These are phyloP conservation scores for Telopea speciosissima DNA, from an alignment of 177 flowering plant genomes.

Conservation along the genomic window DNA sequence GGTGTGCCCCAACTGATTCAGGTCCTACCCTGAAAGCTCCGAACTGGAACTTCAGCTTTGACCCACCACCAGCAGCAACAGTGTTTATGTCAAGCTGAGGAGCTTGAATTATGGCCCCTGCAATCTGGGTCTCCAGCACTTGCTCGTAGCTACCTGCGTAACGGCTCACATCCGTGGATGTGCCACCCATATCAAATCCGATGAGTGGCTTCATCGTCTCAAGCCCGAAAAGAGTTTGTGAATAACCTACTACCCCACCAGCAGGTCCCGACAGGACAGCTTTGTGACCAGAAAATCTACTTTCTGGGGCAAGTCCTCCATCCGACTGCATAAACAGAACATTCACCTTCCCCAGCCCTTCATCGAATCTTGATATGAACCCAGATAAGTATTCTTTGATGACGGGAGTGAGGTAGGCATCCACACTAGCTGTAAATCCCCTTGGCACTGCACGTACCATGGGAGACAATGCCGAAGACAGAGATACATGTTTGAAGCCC, in stretches of 20 bases:
- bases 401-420: constrained; percentile 95
- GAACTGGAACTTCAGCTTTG: constrained; percentile 86
- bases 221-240: constrained; percentile 80
- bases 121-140: constrained; percentile 87
- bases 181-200: constrained; percentile 99
- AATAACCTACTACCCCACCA: constrained; percentile 98
- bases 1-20: constrained; percentile 98
- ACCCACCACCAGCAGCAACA: constrained; percentile 99
- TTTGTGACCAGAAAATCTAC: constrained; percentile 97
- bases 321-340: constrained; percentile 98
- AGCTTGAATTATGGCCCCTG: constrained; percentile 93
- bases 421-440: constrained; percentile 92
- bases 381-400: constrained; percentile 89
- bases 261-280: constrained; percentile 99
- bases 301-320: constrained; percentile 97
- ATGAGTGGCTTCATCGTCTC: constrained; percentile 87
- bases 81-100: constrained; percentile 98
- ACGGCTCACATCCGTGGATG: constrained; percentile 96
- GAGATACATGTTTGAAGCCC: constrained; percentile 89
- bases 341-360: constrained; percentile 63
- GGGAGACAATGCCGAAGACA: constrained; percentile 89
- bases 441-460: constrained; percentile 99
- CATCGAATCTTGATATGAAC: constrained; percentile 89
- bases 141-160: constrained; percentile 93
- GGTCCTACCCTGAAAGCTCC: constrained; percentile 97